Conservation (phyloP, 1,284 basidiomycete genomes). For the Melampsora occidentalis region DNA sequence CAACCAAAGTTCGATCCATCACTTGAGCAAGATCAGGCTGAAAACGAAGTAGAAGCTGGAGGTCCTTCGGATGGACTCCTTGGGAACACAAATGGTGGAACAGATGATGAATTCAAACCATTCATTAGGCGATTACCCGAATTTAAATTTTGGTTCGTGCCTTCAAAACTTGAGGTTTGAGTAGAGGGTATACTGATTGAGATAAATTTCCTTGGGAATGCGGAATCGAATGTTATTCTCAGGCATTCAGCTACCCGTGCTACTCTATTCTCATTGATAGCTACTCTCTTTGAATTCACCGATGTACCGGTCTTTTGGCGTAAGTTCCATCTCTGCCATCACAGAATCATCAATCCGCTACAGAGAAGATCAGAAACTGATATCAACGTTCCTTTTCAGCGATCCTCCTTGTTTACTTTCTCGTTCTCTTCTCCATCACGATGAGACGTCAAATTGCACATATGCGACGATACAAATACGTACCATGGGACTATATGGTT, state of each 20-base stretch:
- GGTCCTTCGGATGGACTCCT: constrained; percentile 58
- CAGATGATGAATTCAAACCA: constrained; percentile 87
- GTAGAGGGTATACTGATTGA: too few relatives aligned
- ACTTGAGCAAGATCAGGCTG: constrained; percentile 83
- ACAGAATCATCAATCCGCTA: too few relatives aligned
- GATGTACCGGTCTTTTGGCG: constrained; percentile 42
- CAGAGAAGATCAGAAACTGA: constrained; percentile 55
- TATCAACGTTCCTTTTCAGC: constrained; percentile 50
- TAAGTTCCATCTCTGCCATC: background rate
- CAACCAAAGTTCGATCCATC: constrained; percentile 96
- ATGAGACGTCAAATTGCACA: constrained; percentile 77
- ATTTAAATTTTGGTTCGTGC: constrained; percentile 85
- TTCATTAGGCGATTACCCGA: constrained; percentile 94
- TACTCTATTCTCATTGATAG: constrained; percentile 71
- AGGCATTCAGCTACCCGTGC: constrained; percentile 92
- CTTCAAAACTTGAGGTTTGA: background rate
- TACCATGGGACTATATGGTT: constrained; percentile 43
- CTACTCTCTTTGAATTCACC: constrained; percentile 62
- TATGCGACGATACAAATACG: constrained; percentile 43
- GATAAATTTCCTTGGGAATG: too few relatives aligned
- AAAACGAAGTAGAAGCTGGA: constrained; percentile 92
- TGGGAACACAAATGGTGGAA: constrained; percentile 53
- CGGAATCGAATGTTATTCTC: constrained; percentile 50
- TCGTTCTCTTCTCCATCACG: constrained; percentile 78
- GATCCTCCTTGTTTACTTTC: constrained; percentile 60